A percentile compares a stretch with the other conserved stretches of the same genome.
phyloP scores from a whole-genome alignment of 345 rosid species.

The Lumnitzera racemosa region DNA sequence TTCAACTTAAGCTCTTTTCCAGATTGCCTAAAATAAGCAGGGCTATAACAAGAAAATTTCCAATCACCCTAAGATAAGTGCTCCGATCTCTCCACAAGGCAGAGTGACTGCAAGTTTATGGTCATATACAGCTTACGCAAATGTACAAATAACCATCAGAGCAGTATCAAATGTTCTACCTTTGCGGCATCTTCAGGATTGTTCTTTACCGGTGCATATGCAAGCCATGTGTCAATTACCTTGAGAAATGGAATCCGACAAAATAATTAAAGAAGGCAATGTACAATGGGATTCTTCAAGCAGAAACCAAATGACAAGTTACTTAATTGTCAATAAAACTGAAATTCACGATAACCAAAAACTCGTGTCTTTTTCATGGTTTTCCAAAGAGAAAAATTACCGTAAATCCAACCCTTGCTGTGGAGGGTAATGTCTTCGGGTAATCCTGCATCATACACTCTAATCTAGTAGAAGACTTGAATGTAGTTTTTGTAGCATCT shows the following conservation, averaged over 20 bases:
- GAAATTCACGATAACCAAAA: too few relatives aligned
- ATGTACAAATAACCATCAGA: background rate
- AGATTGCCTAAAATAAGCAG: too few relatives aligned
- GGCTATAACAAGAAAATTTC: too few relatives aligned
- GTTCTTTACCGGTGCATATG: conserved; percentile 92
- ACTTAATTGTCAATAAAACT: too few relatives aligned
- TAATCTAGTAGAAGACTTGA: conserved; percentile 85
- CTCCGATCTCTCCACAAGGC: background rate
- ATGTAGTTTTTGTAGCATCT: conserved; percentile 81
- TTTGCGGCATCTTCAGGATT: conserved; percentile 93
- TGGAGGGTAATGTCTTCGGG: conserved; percentile 84
- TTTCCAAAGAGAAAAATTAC: conserved; percentile 26
- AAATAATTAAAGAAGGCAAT: background rate
- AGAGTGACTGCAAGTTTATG: background rate
- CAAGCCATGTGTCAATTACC: conserved; percentile 88
- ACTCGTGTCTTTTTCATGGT: too few relatives aligned
- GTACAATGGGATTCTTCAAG: too few relatives aligned
- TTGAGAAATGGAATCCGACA: conserved; percentile 17
- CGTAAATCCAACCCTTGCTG: conserved; percentile 88
- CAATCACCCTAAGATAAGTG: too few relatives aligned
- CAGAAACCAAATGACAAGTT: too few relatives aligned
- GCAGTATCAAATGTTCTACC: conserved; percentile 26
- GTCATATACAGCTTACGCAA: background rate
- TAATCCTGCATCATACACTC: conserved; percentile 99
- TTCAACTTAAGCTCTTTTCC: too few relatives aligned